Evolutionary conservation across 106 monocot genomes (phyloP).

Genomic region (Allium fistulosum): DNA sequence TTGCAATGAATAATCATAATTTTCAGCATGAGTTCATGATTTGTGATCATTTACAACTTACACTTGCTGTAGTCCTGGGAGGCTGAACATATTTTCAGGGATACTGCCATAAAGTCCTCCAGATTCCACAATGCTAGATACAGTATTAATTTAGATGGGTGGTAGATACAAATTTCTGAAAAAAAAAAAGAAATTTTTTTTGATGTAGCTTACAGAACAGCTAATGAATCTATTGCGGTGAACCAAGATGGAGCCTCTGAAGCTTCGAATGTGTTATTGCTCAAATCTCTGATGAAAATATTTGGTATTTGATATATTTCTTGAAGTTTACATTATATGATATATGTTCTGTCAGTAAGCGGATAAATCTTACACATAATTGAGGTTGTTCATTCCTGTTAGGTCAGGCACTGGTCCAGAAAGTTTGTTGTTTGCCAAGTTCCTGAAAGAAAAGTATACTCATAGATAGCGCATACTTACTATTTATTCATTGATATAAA

Average conservation of each 20-base stretch:
- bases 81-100: constrained; percentile 23
- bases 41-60: constrained; percentile 7
- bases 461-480: no score
- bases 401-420: constrained; percentile 56
- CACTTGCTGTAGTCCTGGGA: constrained; percentile 29
- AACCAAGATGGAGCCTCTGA: constrained; percentile 67
- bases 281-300: constrained; percentile 50
- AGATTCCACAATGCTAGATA: constrained; percentile 16
- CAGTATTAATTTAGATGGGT: neutral
- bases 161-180: neutral
- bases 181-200: neutral
- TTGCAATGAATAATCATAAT: neutral
- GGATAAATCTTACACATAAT: constrained; percentile 48
- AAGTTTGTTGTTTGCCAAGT: constrained; percentile 53
- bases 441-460: constrained; percentile 18
- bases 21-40: neutral
- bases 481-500: neutral
- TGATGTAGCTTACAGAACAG: constrained; percentile 46
- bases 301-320: neutral
- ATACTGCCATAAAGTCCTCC: constrained; percentile 15
- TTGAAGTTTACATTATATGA: neutral
- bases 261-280: constrained; percentile 68
- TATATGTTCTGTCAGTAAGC: neutral
- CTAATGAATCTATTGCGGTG: constrained; percentile 56
- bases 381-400: constrained; percentile 49